phyloP scores from a whole-genome alignment of 805 yeast species.

The Yamadazyma paraphyllophila region DNA sequence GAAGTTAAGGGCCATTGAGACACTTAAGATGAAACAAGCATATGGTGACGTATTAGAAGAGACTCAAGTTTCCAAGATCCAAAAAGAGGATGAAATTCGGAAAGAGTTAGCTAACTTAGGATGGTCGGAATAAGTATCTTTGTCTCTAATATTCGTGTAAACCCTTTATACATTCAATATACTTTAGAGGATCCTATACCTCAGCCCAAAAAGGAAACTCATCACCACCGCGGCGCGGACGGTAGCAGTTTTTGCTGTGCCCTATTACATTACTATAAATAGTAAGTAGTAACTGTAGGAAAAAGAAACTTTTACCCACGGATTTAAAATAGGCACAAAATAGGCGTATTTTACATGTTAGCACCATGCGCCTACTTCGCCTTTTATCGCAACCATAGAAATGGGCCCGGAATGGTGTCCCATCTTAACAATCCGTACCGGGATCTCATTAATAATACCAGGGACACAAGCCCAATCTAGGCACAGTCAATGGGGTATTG shows the following conservation, averaged over 20 bases:
- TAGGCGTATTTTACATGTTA: not conserved
- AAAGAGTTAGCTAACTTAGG: slow-evolving; percentile 74
- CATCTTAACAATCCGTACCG: not conserved
- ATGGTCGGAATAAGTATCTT: slow-evolving; percentile 39
- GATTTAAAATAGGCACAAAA: not conserved
- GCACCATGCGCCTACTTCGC: not conserved
- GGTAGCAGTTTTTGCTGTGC: not conserved
- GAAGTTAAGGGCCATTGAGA: slow-evolving; percentile 93
- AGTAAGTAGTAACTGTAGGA: slow-evolving; percentile 2
- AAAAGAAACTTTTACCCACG: slow-evolving; percentile 1
- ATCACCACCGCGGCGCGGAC: slow-evolving; percentile 2
- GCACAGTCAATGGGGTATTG: too few species aligned
- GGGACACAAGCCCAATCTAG: too few species aligned
- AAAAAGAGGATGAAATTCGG: slow-evolving; percentile 79
- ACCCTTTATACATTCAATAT: not conserved
- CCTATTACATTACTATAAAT: slow-evolving; percentile 8
- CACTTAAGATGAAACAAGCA: slow-evolving; percentile 79
- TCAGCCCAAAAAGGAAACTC: slow-evolving; percentile 2
- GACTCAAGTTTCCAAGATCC: slow-evolving; percentile 87
- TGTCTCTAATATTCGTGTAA: not conserved
- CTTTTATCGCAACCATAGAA: too few species aligned
- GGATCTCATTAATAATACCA: not conserved
- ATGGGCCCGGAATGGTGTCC: too few species aligned
- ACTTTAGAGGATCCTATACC: not conserved
- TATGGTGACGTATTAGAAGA: slow-evolving; percentile 84